Percentiles rank a stretch among this genome's conserved stretches.
Evolutionary conservation across 306 rosid species (phyloP).

Genomic region (Pachyrhizus erosus): DNA sequence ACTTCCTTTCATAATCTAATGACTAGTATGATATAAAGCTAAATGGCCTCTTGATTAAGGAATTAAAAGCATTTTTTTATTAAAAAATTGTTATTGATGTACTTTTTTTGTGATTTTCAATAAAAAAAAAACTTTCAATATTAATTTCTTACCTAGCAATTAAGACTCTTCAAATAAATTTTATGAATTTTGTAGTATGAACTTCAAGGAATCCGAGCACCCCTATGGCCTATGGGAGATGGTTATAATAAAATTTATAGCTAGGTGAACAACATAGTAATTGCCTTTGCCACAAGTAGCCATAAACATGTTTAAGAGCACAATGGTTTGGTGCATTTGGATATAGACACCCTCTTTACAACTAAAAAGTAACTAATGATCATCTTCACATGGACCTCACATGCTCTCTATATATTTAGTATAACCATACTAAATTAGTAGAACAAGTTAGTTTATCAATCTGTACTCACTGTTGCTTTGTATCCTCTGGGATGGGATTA

Average conservation of each 20-base stretch:
- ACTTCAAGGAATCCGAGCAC: not conserved
- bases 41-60: not conserved
- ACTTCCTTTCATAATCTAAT: constrained; percentile 33
- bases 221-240: not conserved
- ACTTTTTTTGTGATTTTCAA: not conserved
- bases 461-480: not conserved
- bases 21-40: not conserved
- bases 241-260: not conserved
- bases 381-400: constrained; percentile 55
- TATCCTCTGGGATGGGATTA: not conserved
- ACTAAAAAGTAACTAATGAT: constrained; percentile 36
- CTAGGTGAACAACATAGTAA: not conserved
- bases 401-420: constrained; percentile 38
- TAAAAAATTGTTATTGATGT: not conserved
- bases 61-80: not conserved
- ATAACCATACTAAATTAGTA: not conserved
- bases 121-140: not conserved
- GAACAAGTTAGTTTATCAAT: not conserved
- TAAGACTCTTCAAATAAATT: not conserved
- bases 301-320: constrained; percentile 40
- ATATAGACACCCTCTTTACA: constrained; percentile 45
- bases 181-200: not conserved
- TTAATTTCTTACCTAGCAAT: not conserved
- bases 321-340: constrained; percentile 39
- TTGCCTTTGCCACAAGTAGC: constrained; percentile 32